These are phyloP conservation scores for Aspergillus sclerotialis DNA, from an alignment of 2,329 filamentous ascomycete genomes.

Conservation along the genomic window DNA sequence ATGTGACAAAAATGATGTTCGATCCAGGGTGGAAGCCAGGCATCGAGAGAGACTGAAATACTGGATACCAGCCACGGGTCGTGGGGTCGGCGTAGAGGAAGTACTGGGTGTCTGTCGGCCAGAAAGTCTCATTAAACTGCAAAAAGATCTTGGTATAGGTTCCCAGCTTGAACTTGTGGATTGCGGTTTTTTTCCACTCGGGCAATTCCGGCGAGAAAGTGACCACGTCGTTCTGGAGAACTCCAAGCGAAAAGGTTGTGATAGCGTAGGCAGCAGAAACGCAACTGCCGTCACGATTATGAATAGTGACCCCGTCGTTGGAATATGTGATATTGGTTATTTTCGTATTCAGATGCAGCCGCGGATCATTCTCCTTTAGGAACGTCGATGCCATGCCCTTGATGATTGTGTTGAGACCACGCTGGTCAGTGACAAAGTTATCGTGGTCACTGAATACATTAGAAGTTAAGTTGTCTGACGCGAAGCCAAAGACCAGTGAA, in stretches of 20 bases:
- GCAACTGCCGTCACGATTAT: slow-evolving; percentile 49
- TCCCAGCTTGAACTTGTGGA: slow-evolving; percentile 60
- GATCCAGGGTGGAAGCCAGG: slow-evolving; percentile 54
- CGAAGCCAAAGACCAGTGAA: slow-evolving; percentile 49
- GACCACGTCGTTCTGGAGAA: slow-evolving; percentile 56
- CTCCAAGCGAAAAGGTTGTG: slow-evolving; percentile 61
- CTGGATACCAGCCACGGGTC: slow-evolving; percentile 48
- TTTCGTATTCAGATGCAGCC: slow-evolving; percentile 52
- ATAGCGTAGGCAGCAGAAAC: slow-evolving; percentile 57
- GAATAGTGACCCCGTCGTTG: slow-evolving; percentile 46
- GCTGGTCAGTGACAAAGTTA: slow-evolving; percentile 54
- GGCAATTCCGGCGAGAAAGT: slow-evolving; percentile 54
- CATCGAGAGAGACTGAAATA: slow-evolving; percentile 58
- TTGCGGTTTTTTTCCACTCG: slow-evolving; percentile 57
- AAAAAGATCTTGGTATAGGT: slow-evolving; percentile 69
- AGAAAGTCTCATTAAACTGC: slow-evolving; percentile 62
- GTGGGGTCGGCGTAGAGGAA: slow-evolving; percentile 47
- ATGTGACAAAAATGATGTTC: slow-evolving; percentile 60
- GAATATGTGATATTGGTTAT: slow-evolving; percentile 51
- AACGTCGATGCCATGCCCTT: slow-evolving; percentile 53
- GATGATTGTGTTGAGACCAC: slow-evolving; percentile 56
- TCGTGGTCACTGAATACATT: slow-evolving; percentile 57
- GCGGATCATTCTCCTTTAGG: slow-evolving; percentile 47
- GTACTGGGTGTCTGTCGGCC: slow-evolving; percentile 50
- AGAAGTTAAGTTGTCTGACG: slow-evolving; percentile 54